These are phyloP conservation scores for Rossbeevera mucosa DNA, from an alignment of 768 basidiomycete genomes.

Conservation along the genomic window DNA sequence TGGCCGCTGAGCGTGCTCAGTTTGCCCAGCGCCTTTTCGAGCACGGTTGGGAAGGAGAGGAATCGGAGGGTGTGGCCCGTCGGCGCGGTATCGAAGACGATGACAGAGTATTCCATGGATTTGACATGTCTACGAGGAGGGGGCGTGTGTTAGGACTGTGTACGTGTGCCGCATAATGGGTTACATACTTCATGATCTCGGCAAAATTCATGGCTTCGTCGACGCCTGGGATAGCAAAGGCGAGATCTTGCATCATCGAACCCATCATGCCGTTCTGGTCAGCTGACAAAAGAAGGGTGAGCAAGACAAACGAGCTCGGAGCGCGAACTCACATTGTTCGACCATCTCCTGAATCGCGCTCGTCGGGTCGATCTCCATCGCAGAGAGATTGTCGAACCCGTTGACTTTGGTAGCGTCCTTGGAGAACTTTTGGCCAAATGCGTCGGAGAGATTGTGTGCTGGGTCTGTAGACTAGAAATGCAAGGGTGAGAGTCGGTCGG, in stretches of 20 bases:
- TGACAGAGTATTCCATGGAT: slow-evolving; percentile 99
- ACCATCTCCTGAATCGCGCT: slow-evolving; percentile 99
- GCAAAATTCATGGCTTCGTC: slow-evolving; percentile 99
- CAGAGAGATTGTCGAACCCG: slow-evolving; percentile 92
- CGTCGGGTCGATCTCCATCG: slow-evolving; percentile 99
- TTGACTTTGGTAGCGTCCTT: slow-evolving; percentile 99
- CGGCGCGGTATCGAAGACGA: slow-evolving; percentile 98
- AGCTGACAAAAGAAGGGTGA: slow-evolving; percentile 39
- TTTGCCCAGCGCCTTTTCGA: slow-evolving; percentile 96
- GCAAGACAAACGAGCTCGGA: not conserved
- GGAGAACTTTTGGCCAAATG: slow-evolving; percentile 98
- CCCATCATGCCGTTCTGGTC: slow-evolving; percentile 95
- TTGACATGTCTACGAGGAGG: slow-evolving; percentile 79
- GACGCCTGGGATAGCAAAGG: slow-evolving; percentile 98
- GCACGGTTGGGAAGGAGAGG: slow-evolving; percentile 95
- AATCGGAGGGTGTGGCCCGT: slow-evolving; percentile 98
- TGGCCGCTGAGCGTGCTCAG: slow-evolving; percentile 88
- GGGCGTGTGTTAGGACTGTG: not conserved
- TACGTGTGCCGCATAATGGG: not conserved
- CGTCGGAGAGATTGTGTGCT: slow-evolving; percentile 98
- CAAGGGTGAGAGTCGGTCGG: too few relatives aligned
- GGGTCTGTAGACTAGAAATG: slow-evolving; percentile 86
- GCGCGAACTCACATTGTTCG: slow-evolving; percentile 68
- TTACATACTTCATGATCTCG: slow-evolving; percentile 93
- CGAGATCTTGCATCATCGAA: slow-evolving; percentile 99